A percentile compares a stretch with the other conserved stretches of the same genome.
Evolutionary conservation across 257 asterid genomes (phyloP).

Genomic region (Paraleonurus japonicus): DNA sequence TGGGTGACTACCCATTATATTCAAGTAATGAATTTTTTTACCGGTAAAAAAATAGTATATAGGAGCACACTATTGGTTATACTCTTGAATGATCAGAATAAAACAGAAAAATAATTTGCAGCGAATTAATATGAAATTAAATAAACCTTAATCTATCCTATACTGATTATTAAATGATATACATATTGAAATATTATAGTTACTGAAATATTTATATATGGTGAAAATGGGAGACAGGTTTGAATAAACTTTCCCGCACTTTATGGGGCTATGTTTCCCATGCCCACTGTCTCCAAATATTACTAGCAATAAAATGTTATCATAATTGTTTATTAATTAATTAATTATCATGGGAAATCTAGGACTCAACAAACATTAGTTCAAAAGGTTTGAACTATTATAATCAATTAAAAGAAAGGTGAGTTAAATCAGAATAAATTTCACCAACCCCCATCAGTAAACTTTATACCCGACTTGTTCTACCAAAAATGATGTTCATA

Average conservation of each 20-base stretch:
- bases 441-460: background rate
- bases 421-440: background rate
- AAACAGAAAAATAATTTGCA: background rate
- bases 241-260: slow-evolving; percentile 66
- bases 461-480: background rate
- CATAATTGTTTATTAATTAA: slow-evolving; percentile 19
- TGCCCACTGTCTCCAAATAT: slow-evolving; percentile 43
- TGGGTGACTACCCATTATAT: too few species aligned
- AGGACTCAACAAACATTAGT: slow-evolving; percentile 27
- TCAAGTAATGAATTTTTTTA: too few species aligned
- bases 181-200: background rate
- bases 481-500: background rate
- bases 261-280: slow-evolving; percentile 86
- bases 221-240: slow-evolving; percentile 28
- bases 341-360: slow-evolving; percentile 19
- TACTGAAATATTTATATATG: background rate
- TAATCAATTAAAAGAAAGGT: background rate
- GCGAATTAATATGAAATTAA: background rate
- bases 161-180: too few species aligned
- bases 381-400: background rate
- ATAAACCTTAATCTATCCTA: background rate
- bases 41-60: too few species aligned
- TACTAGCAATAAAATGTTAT: slow-evolving; percentile 21
- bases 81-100: background rate
- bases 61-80: background rate